These are phyloP conservation scores for Debaryomycetaceae sp. DNA, from an alignment of 1,139 yeast genomes.

Conservation along the genomic window DNA sequence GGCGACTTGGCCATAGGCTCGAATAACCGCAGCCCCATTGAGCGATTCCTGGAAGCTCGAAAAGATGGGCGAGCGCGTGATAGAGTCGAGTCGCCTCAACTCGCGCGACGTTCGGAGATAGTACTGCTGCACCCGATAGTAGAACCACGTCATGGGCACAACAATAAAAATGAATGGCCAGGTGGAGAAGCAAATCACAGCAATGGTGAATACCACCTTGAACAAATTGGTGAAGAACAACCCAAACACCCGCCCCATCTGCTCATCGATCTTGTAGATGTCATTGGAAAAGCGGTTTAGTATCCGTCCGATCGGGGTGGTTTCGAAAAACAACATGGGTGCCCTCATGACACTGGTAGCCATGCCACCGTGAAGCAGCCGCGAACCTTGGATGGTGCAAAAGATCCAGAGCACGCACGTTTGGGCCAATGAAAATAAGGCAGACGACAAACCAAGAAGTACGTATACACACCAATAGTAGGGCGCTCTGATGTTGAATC, in stretches of 20 bases:
- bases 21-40: slow-evolving; percentile 55
- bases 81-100: slow-evolving; percentile 13
- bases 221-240: slow-evolving; percentile 6
- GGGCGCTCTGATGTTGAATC: slow-evolving; percentile 21
- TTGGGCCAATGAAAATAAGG: slow-evolving; percentile 7
- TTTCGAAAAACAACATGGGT: slow-evolving; percentile 28
- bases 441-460: slow-evolving; percentile 19
- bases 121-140: slow-evolving; percentile 6
- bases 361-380: slow-evolving; percentile 22
- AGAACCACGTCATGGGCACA: slow-evolving; percentile 5
- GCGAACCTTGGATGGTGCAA: slow-evolving; percentile 23
- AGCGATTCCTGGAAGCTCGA: slow-evolving; percentile 63
- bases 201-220: slow-evolving; percentile 7
- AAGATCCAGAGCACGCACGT: slow-evolving; percentile 8
- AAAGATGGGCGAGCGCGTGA: slow-evolving; percentile 51
- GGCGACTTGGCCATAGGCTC: slow-evolving; percentile 49
- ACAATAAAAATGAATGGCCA: slow-evolving; percentile 9
- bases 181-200: slow-evolving; percentile 9
- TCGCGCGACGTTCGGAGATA: slow-evolving; percentile 8
- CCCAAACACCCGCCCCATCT: slow-evolving; percentile 13
- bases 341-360: slow-evolving; percentile 20
- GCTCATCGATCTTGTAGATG: slow-evolving; percentile 30
- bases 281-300: slow-evolving; percentile 62
- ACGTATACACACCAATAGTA: slow-evolving; percentile 26
- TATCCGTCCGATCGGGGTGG: slow-evolving; percentile 28